Percentiles rank a stretch among this genome's conserved stretches.
Conservation (phyloP, 2,329 filamentous ascomycete species). For the Trichoderma breve region DNA sequence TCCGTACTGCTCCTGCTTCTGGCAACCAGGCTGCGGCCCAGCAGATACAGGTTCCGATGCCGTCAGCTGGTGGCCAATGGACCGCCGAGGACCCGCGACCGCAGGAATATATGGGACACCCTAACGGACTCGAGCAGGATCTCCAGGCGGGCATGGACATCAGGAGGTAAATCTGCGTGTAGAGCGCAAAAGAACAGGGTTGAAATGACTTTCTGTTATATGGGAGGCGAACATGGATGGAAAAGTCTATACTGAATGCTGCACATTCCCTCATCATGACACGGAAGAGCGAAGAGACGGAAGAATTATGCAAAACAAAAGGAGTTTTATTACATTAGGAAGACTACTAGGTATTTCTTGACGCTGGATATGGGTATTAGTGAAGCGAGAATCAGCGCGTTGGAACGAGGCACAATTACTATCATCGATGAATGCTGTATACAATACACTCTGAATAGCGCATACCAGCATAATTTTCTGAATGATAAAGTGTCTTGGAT, state of each 20-base stretch:
- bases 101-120: slow-evolving; percentile 53
- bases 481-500: background rate
- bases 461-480: slow-evolving; percentile 1
- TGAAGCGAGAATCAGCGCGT: background rate
- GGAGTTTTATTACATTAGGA: background rate
- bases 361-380: background rate
- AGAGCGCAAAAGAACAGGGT: background rate
- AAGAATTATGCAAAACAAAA: background rate
- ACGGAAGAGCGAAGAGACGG: background rate
- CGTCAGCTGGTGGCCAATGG: slow-evolving; percentile 52
- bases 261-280: background rate
- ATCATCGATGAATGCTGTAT: slow-evolving; percentile 7
- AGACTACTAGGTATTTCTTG: background rate
- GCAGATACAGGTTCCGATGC: slow-evolving; percentile 52
- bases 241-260: background rate
- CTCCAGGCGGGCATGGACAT: slow-evolving; percentile 49
- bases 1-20: slow-evolving; percentile 50
- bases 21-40: slow-evolving; percentile 36
- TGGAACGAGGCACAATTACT: background rate
- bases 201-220: background rate
- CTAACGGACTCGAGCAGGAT: slow-evolving; percentile 56
- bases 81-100: slow-evolving; percentile 59
- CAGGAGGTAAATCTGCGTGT: slow-evolving; percentile 25
- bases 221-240: background rate
- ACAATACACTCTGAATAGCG: slow-evolving; percentile 3